A percentile compares a stretch with the other conserved stretches of the same genome.
These are phyloP conservation scores for Panaeolus cyanescens DNA, from an alignment of 768 basidiomycete species.

Conservation along the genomic window DNA sequence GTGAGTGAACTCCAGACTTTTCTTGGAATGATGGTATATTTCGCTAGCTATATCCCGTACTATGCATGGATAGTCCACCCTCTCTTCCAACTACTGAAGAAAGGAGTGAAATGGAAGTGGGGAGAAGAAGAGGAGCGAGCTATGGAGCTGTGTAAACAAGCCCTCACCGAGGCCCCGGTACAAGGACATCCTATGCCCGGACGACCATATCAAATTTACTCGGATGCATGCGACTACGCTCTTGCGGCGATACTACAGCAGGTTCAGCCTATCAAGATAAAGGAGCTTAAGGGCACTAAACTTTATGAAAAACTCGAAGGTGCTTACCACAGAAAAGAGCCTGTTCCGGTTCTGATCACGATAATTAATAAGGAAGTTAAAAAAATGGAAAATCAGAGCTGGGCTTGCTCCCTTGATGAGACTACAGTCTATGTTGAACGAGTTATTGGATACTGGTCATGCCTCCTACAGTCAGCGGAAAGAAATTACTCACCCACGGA, in stretches of 20 bases:
- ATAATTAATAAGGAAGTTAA: constrained; percentile 16
- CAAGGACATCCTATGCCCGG: constrained; percentile 28
- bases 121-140: constrained; percentile 21
- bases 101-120: constrained; percentile 25
- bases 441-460: constrained; percentile 17
- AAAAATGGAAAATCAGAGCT: constrained; percentile 16
- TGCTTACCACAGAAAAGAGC: constrained; percentile 17
- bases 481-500: no score
- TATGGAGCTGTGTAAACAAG: constrained; percentile 28
- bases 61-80: constrained; percentile 33
- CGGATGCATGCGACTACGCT: constrained; percentile 33
- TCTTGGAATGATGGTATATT: no score
- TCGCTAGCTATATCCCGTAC: no score
- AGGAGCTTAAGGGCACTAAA: constrained; percentile 27
- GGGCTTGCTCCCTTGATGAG: constrained; percentile 26
- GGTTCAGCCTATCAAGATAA: constrained; percentile 27
- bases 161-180: constrained; percentile 32
- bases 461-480: no score
- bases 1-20: constrained; percentile 25
- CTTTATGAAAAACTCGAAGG: constrained; percentile 22
- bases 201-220: constrained; percentile 34
- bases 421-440: constrained; percentile 30
- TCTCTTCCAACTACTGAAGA: constrained; percentile 32
- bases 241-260: constrained; percentile 31
- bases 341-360: constrained; percentile 22